These are phyloP conservation scores for Pleurotus sapidus DNA, from an alignment of 768 basidiomycete genomes.

Conservation along the genomic window DNA sequence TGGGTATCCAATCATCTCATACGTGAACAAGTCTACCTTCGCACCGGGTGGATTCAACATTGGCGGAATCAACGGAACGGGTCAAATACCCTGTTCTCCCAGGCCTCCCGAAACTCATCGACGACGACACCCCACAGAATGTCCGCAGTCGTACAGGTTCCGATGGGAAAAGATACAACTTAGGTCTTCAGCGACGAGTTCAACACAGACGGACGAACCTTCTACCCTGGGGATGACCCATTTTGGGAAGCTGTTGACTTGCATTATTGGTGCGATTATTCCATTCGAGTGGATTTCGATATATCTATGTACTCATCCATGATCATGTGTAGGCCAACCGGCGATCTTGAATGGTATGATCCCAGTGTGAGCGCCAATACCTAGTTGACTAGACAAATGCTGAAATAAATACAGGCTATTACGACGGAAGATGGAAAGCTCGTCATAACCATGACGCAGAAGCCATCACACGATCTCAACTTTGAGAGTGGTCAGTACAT, in stretches of 20 bases:
- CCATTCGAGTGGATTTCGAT: not conserved
- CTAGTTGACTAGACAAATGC: not conserved
- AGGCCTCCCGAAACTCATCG: constrained; percentile 68
- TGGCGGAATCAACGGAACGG: constrained; percentile 85
- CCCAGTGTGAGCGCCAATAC: constrained; percentile 44
- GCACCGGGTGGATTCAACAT: constrained; percentile 67
- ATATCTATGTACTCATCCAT: constrained; percentile 2
- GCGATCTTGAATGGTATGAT: constrained; percentile 83
- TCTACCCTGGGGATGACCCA: constrained; percentile 82
- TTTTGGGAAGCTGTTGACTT: constrained; percentile 86
- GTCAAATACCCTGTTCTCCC: constrained; percentile 82
- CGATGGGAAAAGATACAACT: constrained; percentile 75
- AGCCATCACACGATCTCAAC: constrained; percentile 73
- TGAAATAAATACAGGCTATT: constrained; percentile 38
- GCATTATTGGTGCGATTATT: constrained; percentile 68
- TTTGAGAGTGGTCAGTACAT: constrained; percentile 68
- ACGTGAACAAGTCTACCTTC: constrained; percentile 34
- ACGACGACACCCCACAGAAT: constrained; percentile 65
- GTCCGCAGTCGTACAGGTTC: constrained; percentile 58
- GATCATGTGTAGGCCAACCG: constrained; percentile 47
- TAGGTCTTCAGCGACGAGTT: constrained; percentile 90
- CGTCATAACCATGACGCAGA: constrained; percentile 75
- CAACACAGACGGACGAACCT: constrained; percentile 51
- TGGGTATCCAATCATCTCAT: constrained; percentile 81
- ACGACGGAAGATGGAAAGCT: constrained; percentile 78